A percentile compares a stretch with the other conserved stretches of the same genome.
Conservation (phyloP, 441 rosid species). For the Rhodomyrtus psidioides region DNA sequence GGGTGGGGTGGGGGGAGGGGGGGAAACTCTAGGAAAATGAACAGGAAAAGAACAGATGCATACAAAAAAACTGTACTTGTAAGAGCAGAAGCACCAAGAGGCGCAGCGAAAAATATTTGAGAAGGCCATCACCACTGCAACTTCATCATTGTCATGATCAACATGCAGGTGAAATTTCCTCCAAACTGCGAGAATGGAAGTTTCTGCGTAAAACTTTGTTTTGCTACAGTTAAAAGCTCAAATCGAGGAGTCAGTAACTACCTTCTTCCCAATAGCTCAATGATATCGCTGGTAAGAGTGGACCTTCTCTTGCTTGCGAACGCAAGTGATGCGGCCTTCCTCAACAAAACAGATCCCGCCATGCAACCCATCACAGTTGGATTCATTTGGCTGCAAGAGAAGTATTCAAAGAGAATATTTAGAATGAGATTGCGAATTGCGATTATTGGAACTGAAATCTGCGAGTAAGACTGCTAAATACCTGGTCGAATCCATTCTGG, state of each 20-base stretch:
- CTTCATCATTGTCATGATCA: not conserved
- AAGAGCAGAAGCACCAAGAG: not conserved
- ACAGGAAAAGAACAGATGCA: not conserved
- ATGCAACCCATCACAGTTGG: constrained; percentile 77
- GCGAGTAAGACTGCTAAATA: constrained; percentile 6
- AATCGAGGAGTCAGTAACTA: constrained; percentile 6
- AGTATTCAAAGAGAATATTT: not conserved
- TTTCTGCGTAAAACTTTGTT: not conserved
- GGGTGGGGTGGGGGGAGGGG: not conserved
- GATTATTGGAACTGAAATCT: not conserved
- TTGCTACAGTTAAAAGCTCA: not conserved
- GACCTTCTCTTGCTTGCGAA: constrained; percentile 60
- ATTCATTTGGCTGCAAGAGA: constrained; percentile 26
- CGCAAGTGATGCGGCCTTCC: constrained; percentile 83
- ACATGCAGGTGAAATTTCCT: constrained; percentile 58
- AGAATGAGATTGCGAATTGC: not conserved
- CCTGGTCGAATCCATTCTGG: constrained; percentile 34
- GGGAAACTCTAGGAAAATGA: not conserved
- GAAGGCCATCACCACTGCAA: not conserved
- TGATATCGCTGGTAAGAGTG: constrained; percentile 79
- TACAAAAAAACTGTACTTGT: not conserved
- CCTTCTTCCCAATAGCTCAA: constrained; percentile 72
- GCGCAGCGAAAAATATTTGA: constrained; percentile 11
- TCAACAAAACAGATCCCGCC: constrained; percentile 71
- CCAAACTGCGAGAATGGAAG: constrained; percentile 46